Evolutionary conservation across 139 green algal genomes (phyloP).

Genomic region (Chlamydomonas sp.): DNA sequence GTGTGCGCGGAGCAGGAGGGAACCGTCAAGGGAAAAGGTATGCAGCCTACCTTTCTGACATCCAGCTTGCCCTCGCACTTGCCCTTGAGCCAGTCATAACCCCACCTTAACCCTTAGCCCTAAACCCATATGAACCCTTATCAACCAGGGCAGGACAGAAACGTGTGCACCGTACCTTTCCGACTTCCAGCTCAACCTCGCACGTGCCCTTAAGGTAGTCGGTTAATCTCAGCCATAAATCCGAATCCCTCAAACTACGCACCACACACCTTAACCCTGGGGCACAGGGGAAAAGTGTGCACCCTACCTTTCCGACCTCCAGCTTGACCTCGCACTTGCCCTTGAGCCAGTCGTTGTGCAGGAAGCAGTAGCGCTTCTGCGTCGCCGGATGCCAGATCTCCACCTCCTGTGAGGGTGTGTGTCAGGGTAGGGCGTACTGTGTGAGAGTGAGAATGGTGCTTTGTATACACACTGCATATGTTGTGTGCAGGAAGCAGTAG

Average conservation of each 20-base stretch:
- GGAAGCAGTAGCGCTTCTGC: conserved; percentile 43
- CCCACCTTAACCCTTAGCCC: too few species aligned
- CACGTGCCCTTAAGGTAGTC: conserved; percentile 31
- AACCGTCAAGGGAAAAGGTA: too few species aligned
- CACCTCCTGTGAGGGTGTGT: too few species aligned
- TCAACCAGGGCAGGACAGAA: too few species aligned
- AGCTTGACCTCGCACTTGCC: conserved; percentile 32
- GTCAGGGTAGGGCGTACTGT: too few species aligned
- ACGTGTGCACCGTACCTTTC: too few species aligned
- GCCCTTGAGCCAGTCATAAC: conserved; percentile 50
- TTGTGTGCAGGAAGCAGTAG: conserved; percentile 42
- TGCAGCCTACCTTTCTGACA: conserved; percentile 12
- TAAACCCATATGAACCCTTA: too few species aligned
- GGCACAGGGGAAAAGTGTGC: too few species aligned
- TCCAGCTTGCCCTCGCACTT: conserved; percentile 32
- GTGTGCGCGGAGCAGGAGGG: too few species aligned
- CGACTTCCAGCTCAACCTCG: conserved; percentile 25
- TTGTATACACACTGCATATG: too few species aligned
- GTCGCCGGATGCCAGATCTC: conserved; percentile 39
- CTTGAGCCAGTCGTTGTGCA: conserved; percentile 48
- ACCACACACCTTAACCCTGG: neutral
- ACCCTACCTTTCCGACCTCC: conserved; percentile 24
- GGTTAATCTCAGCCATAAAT: neutral
- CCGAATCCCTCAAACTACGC: neutral
- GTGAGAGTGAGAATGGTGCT: too few species aligned